Conservation (phyloP, 176 grass and related monocot genomes). For the Triticum urartu region DNA sequence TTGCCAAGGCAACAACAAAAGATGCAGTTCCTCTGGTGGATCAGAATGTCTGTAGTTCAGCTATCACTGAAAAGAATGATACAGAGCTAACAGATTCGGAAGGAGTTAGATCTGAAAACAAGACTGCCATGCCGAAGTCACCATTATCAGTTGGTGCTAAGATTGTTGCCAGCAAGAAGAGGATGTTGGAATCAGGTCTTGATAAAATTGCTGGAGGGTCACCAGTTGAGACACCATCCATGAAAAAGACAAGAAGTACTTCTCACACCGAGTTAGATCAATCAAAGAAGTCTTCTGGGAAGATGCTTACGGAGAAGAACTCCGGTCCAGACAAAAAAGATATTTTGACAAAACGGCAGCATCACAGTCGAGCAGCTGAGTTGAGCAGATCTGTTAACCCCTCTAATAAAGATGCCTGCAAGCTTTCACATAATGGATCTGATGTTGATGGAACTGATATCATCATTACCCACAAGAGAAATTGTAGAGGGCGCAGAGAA, state of each 20-base stretch:
- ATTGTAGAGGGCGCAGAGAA: constrained; percentile 19
- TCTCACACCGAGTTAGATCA: constrained; percentile 28
- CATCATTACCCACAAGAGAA: constrained; percentile 38
- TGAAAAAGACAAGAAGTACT: constrained; percentile 40
- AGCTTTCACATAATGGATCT: constrained; percentile 28
- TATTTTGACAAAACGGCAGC: constrained; percentile 7
- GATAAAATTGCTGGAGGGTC: constrained; percentile 37
- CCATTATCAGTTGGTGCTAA: constrained; percentile 41
- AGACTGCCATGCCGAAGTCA: constrained; percentile 6
- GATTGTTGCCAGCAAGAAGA: constrained; percentile 49
- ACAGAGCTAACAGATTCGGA: constrained; percentile 40
- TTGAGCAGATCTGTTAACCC: constrained; percentile 13
- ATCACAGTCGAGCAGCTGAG: constrained; percentile 19
- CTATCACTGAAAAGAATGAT: constrained; percentile 54
- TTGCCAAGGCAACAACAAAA: constrained; percentile 35
- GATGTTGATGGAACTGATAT: constrained; percentile 24
- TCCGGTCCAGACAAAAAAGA: constrained; percentile 31
- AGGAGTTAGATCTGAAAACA: constrained; percentile 56
- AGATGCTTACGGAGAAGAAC: constrained; percentile 23
- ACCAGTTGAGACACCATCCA: constrained; percentile 23
- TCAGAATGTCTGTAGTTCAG: constrained; percentile 46
- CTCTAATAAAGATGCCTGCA: constrained; percentile 21
- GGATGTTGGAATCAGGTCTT: constrained; percentile 31
- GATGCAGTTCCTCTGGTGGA: constrained; percentile 23
- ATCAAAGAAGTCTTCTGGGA: constrained; percentile 27